phyloP scores from a whole-genome alignment of 2,329 filamentous ascomycete genomes.

The Pestalotiopsis sp. region DNA sequence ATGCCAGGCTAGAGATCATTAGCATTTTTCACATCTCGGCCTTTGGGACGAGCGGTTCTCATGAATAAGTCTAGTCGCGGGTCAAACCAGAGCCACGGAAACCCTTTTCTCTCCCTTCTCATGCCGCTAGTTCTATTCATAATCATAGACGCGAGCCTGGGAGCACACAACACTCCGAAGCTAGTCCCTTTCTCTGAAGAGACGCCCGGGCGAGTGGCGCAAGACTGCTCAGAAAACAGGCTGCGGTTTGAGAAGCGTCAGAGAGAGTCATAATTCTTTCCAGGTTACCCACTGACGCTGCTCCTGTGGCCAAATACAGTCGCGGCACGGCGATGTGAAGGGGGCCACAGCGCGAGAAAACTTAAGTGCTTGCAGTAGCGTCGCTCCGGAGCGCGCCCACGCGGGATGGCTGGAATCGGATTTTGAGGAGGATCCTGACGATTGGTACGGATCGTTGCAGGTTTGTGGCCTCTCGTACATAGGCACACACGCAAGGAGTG shows the following conservation, averaged over 20 bases:
- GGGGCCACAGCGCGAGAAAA: not conserved
- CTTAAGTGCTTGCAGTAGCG: constrained; percentile 7
- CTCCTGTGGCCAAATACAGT: not conserved
- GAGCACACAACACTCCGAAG: not conserved
- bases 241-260: not conserved
- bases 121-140: not conserved
- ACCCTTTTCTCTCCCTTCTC: not conserved
- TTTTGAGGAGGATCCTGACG: not conserved
- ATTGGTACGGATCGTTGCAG: not conserved
- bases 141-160: not conserved
- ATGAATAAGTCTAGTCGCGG: not conserved
- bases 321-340: not conserved
- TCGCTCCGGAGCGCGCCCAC: not conserved
- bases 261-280: not conserved
- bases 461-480: not conserved
- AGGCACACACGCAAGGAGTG: not conserved
- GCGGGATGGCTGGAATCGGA: not conserved
- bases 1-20: not conserved
- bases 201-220: not conserved
- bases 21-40: not conserved
- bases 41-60: not conserved
- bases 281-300: not conserved
- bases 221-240: not conserved
- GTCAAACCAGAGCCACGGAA: not conserved
- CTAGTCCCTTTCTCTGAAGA: not conserved